These are phyloP conservation scores for Acidiella bohemica DNA, from an alignment of 495 filamentous ascomycete species.

Conservation along the genomic window DNA sequence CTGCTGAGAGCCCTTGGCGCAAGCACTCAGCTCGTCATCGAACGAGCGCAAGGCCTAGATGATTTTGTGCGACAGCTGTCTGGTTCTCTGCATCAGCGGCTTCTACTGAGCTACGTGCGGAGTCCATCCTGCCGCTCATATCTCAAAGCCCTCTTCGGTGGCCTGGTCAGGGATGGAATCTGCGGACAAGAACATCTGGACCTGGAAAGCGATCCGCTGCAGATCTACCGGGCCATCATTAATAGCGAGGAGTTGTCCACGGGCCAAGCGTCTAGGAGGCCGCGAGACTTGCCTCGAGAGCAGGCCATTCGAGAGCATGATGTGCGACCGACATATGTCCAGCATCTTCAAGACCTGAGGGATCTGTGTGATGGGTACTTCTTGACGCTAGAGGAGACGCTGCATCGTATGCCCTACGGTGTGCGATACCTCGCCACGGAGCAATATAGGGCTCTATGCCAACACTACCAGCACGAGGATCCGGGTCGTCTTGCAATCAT, in stretches of 20 bases:
- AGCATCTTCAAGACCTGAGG: constrained; percentile 81
- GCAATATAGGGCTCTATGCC: constrained; percentile 62
- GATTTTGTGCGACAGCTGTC: constrained; percentile 65
- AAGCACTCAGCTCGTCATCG: constrained; percentile 77
- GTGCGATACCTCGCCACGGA: constrained; percentile 79
- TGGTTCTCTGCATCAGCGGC: constrained; percentile 83
- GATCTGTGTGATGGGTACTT: constrained; percentile 90
- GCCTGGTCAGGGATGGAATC: constrained; percentile 73
- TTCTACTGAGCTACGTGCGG: constrained; percentile 76
- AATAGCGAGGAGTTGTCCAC: constrained; percentile 95
- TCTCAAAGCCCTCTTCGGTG: constrained; percentile 68
- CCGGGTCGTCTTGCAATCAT: constrained; percentile 67
- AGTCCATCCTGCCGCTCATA: constrained; percentile 89
- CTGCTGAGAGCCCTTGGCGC: constrained; percentile 75
- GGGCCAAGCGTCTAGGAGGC: constrained; percentile 64
- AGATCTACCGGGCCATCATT: constrained; percentile 87
- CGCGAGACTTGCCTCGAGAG: constrained; percentile 72
- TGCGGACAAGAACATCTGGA: constrained; percentile 83
- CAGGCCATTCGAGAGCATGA: constrained; percentile 87
- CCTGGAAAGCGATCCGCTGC: constrained; percentile 92
- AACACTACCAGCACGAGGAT: constrained; percentile 66
- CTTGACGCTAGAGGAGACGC: constrained; percentile 59
- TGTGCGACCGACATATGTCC: constrained; percentile 80
- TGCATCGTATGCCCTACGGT: constrained; percentile 86
- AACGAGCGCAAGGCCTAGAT: constrained; percentile 54